phyloP scores from a whole-genome alignment of 2,329 filamentous ascomycete genomes.

The Diaporthe nobilis region DNA sequence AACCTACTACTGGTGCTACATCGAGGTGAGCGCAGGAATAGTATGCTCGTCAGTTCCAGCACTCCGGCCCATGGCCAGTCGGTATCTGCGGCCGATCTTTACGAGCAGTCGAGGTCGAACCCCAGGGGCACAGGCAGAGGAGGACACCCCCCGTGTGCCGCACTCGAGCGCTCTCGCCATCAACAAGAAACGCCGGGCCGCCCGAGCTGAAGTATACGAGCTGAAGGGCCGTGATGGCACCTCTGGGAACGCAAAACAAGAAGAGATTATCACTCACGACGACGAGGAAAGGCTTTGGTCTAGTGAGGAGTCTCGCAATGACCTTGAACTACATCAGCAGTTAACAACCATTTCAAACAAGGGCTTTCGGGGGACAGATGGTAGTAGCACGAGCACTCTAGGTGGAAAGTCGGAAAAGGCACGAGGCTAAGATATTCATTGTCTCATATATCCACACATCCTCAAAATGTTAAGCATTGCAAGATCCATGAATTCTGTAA shows the following conservation, averaged over 20 bases:
- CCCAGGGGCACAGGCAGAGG: not conserved
- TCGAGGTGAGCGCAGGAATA: constrained; percentile 11
- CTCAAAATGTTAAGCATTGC: not conserved
- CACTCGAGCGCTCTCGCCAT: constrained; percentile 1
- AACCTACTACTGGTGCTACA: constrained; percentile 23
- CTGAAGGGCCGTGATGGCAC: not conserved
- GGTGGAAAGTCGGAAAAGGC: not conserved
- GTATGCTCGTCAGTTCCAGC: constrained; percentile 16
- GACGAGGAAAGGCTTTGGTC: not conserved
- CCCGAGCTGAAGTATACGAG: not conserved
- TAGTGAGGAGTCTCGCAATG: not conserved
- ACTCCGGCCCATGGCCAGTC: constrained; percentile 7
- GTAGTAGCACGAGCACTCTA: not conserved
- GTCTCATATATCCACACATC: not conserved
- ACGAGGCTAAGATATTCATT: not conserved
- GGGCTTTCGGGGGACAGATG: not conserved
- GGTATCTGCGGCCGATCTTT: not conserved
- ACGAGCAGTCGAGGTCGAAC: not conserved
- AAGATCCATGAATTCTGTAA: not conserved
- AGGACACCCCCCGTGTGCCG: not conserved
- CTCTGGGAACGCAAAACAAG: not conserved
- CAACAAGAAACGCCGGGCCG: not conserved
- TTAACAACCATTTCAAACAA: not conserved
- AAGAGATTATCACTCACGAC: not conserved
- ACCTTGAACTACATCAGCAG: not conserved